A percentile compares a stretch with the other conserved stretches of the same genome.
phyloP scores from a whole-genome alignment of 2,329 filamentous ascomycete species.

The Colletotrichum sp. region DNA sequence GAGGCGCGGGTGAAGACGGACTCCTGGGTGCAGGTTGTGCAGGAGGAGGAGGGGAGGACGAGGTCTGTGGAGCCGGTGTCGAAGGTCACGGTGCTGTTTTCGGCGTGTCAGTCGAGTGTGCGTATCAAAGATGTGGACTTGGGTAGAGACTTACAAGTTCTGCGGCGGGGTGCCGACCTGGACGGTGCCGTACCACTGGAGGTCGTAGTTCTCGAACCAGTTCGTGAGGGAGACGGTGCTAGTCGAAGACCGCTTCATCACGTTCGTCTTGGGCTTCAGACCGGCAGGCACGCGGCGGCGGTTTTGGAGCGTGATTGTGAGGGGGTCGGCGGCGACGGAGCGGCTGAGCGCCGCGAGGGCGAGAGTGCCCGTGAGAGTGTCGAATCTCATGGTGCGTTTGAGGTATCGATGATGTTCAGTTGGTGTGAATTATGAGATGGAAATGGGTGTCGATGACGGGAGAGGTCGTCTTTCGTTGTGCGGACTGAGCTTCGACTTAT shows the following conservation, averaged over 20 bases:
- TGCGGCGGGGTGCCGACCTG: background rate
- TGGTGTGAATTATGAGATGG: background rate
- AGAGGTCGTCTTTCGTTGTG: background rate
- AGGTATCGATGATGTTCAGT: background rate
- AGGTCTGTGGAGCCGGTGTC: slow-evolving; percentile 34
- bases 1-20: slow-evolving; percentile 29
- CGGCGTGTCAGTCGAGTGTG: background rate
- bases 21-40: slow-evolving; percentile 27
- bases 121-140: background rate
- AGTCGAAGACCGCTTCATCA: background rate
- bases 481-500: background rate
- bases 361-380: background rate
- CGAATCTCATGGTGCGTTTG: background rate
- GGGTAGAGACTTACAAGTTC: background rate
- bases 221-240: background rate
- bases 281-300: background rate
- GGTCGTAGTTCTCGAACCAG: background rate
- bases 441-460: background rate
- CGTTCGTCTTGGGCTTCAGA: background rate
- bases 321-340: background rate
- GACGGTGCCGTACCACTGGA: background rate
- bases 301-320: background rate
- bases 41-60: slow-evolving; percentile 31
- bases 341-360: background rate
- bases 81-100: slow-evolving; percentile 32